Conservation (phyloP, 257 asterid genomes). For the Henckelia pumila region DNA sequence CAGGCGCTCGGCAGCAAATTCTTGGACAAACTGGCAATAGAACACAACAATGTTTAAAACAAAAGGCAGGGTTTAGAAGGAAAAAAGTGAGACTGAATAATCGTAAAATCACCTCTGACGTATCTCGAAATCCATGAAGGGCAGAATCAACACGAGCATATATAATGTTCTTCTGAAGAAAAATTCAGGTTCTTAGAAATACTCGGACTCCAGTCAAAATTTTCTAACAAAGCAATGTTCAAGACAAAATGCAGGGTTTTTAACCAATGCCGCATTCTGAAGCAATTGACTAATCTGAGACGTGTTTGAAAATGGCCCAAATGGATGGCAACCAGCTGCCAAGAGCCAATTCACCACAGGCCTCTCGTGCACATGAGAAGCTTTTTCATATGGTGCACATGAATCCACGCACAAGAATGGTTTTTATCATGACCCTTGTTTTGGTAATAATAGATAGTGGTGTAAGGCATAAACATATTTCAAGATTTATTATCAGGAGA, state of each 20-base stretch:
- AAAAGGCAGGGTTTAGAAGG: too few relatives aligned
- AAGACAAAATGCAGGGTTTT: not conserved
- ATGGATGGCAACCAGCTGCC: constrained; percentile 98
- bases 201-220: too few relatives aligned
- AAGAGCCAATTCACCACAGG: constrained; percentile 92
- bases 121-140: constrained; percentile 83
- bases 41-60: too few relatives aligned
- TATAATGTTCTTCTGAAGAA: constrained; percentile 77
- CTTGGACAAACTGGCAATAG: constrained; percentile 81
- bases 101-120: constrained; percentile 66
- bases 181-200: too few relatives aligned
- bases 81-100: too few relatives aligned
- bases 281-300: constrained; percentile 79
- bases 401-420: too few relatives aligned
- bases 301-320: constrained; percentile 95
- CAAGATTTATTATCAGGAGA: too few relatives aligned
- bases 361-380: constrained; percentile 90
- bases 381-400: constrained; percentile 95
- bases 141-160: constrained; percentile 97
- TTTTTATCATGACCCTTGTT: too few relatives aligned
- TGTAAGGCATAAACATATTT: too few relatives aligned
- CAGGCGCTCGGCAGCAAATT: constrained; percentile 75
- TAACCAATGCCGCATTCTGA: constrained; percentile 91
- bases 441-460: too few relatives aligned
- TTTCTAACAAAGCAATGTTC: too few relatives aligned